Evolutionary conservation across 2,329 filamentous ascomycete genomes (phyloP).

Genomic region (Geosmithia putterillii): DNA sequence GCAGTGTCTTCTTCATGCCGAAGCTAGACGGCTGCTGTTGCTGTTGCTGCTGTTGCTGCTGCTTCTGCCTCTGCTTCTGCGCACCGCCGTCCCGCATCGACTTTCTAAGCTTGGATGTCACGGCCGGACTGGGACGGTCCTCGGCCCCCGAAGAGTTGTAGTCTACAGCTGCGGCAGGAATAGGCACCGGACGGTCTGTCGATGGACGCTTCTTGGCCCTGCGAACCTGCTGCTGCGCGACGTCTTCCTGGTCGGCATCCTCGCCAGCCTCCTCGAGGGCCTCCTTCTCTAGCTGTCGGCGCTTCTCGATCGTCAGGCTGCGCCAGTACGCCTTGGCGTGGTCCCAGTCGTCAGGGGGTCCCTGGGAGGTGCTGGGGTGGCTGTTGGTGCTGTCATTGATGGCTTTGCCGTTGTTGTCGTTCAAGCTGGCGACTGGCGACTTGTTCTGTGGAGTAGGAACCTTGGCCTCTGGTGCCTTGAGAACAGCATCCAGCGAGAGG

Average conservation of each 20-base stretch:
- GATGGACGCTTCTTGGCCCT: conserved; percentile 25
- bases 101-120: conserved; percentile 25
- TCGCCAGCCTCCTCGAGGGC: conserved; percentile 39
- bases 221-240: conserved; percentile 14
- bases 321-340: conserved; percentile 60
- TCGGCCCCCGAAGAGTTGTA: too few relatives aligned
- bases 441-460: conserved; percentile 4
- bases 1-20: background rate
- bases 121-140: background rate
- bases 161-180: background rate
- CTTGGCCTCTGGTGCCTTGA: conserved; percentile 38
- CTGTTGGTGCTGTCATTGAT: background rate
- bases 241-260: conserved; percentile 22
- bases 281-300: conserved; percentile 48
- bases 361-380: background rate
- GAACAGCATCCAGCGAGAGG: conserved; percentile 59
- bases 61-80: conserved; percentile 9
- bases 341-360: conserved; percentile 44
- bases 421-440: background rate
- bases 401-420: background rate
- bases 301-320: conserved; percentile 48
- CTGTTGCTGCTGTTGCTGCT: conserved; percentile 1
- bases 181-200: conserved; percentile 1
- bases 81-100: conserved; percentile 32
- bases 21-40: background rate